phyloP scores from a whole-genome alignment of 192 early-diverging fungal genomes.

The Dimargaris xerosporica region DNA sequence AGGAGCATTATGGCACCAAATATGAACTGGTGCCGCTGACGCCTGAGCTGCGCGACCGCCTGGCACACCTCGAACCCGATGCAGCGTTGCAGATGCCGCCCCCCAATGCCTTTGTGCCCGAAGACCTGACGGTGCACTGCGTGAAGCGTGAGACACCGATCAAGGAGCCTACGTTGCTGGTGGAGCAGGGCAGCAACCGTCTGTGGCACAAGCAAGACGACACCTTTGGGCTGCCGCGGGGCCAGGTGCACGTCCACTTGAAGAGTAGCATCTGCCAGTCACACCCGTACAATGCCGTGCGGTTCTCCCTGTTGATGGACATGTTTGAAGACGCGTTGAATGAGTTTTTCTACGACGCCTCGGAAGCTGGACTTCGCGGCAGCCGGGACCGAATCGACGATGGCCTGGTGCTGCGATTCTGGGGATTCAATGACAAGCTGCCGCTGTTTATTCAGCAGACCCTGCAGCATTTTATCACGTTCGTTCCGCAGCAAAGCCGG shows the following conservation, averaged over 20 bases:
- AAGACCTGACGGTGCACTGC: constrained; percentile 54
- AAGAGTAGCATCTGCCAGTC: constrained; percentile 62
- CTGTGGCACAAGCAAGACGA: constrained; percentile 96
- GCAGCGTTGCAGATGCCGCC: constrained; percentile 47
- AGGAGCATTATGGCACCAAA: constrained; percentile 68
- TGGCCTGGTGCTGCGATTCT: constrained; percentile 50
- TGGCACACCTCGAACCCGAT: constrained; percentile 18
- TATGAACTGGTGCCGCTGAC: constrained; percentile 52
- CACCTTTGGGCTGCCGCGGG: constrained; percentile 81
- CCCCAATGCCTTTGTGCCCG: constrained; percentile 78
- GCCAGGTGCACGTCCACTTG: constrained; percentile 54
- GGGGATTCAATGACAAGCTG: constrained; percentile 85
- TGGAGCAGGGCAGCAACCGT: constrained; percentile 23
- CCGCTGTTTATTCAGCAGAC: constrained; percentile 51
- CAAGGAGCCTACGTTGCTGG: constrained; percentile 19
- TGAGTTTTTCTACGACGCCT: constrained; percentile 81
- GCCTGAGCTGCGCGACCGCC: constrained; percentile 26
- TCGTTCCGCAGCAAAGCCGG: constrained; percentile 45
- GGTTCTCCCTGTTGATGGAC: constrained; percentile 53
- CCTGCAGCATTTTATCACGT: constrained; percentile 44
- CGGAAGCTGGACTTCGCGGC: constrained; percentile 72
- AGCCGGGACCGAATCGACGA: constrained; percentile 52
- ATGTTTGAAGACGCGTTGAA: constrained; percentile 70
- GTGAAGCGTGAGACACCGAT: constrained; percentile 12
- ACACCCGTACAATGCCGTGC: constrained; percentile 54